Evolutionary conservation across 2,329 filamentous ascomycete genomes (phyloP).

Genomic region (Pezicula carpinea): DNA sequence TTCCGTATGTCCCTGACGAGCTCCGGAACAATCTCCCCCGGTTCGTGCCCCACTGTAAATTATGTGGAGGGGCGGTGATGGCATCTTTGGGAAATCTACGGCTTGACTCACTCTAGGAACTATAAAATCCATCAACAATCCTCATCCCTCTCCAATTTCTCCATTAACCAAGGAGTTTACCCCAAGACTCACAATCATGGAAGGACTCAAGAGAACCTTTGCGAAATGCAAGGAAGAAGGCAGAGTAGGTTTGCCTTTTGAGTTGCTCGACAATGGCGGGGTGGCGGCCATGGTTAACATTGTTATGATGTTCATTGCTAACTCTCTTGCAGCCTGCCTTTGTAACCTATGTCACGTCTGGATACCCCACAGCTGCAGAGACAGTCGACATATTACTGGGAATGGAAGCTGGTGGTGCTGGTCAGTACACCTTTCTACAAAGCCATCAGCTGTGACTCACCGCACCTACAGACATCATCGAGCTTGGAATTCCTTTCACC

Average conservation of each 20-base stretch:
- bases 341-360: constrained; percentile 94
- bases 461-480: constrained; percentile 71
- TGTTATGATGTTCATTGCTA: constrained; percentile 1
- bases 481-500: constrained; percentile 93
- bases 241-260: constrained; percentile 26
- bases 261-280: not conserved
- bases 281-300: constrained; percentile 1
- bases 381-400: constrained; percentile 81
- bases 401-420: constrained; percentile 88
- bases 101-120: not conserved
- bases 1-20: no score
- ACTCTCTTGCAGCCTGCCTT: constrained; percentile 49
- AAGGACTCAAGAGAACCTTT: constrained; percentile 51
- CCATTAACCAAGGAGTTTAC: constrained; percentile 14
- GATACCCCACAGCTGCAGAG: constrained; percentile 77
- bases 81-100: no score
- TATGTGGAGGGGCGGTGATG: no score
- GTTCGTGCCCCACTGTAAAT: no score
- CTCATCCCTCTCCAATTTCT: not conserved
- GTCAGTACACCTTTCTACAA: constrained; percentile 41
- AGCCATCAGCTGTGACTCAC: constrained; percentile 1
- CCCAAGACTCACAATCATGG: constrained; percentile 25
- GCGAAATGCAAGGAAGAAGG: constrained; percentile 50
- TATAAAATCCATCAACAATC: not conserved
- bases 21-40: no score